Evolutionary conservation across 306 rosid species (phyloP), one percentile per base, ranked within the genome.

Genomic region (Cucumis cinereus): DNA sequence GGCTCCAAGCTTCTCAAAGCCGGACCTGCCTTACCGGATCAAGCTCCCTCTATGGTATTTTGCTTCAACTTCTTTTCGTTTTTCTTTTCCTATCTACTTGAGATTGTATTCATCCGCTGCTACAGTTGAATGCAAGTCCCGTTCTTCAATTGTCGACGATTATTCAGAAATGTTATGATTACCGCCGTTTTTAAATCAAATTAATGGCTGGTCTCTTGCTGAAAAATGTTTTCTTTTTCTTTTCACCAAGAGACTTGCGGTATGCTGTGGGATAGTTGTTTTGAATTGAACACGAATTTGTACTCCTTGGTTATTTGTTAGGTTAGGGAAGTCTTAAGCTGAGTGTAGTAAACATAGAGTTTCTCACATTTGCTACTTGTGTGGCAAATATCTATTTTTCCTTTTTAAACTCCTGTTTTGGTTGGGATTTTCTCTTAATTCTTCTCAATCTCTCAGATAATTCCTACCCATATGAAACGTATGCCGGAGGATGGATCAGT

Each of bases 21-120:
- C 1, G 98, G 97, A 72, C 91, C 93, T 20, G 96, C 98, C 69
- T 84, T 93, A 78, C 98, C 98, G 58, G 98, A 93, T 83, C 98
- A 93, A 77, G 78, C 96, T 81, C 98, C 98, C 15, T 83, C 92
- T 40, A 77, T 93, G 97, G 98, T 93, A 79, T 36, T 75, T 16
- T 63, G 1, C 75, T 69, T 24, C 40, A 15, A 47, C 24, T 28
- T 23, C 2, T 15, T 23, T 70, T 26, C 6, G 10, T 12, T 53
- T 11, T 64, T 77, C 50, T 19, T 19, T 59, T 59, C 4, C 6
- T 15, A 14, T 41, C 56, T 70, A 4, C 19, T 33, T 47, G 1
- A 14, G 19, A 19, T 77, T 38, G 69, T 23, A 26, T 60, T 55
- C 17, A 13, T 26, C 35, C 12, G 17, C 50, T 40, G 68, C 45